phyloP scores from a whole-genome alignment of 345 rosid species.

The Gossypium bickii region DNA sequence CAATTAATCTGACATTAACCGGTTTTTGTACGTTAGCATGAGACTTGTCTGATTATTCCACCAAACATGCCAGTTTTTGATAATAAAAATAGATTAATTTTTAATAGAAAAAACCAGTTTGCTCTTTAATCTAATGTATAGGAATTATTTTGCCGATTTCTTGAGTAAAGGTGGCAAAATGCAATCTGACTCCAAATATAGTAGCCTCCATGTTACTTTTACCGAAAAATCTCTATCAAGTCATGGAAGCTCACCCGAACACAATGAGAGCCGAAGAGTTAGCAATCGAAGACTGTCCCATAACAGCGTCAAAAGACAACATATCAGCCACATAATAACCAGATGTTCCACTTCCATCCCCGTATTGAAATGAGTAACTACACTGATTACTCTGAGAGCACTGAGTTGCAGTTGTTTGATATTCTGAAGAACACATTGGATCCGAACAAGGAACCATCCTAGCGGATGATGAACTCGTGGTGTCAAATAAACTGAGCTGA shows the following conservation, averaged over 20 bases:
- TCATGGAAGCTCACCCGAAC: constrained; percentile 65
- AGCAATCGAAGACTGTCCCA: constrained; percentile 57
- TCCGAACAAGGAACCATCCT: constrained; percentile 56
- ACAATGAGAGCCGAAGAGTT: constrained; percentile 78
- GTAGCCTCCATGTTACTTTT: too few species aligned
- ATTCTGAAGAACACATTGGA: constrained; percentile 42
- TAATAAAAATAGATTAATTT: too few species aligned
- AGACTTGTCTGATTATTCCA: too few species aligned
- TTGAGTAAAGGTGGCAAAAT: too few species aligned
- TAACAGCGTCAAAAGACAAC: constrained; percentile 63
- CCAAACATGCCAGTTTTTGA: too few species aligned
- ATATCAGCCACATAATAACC: constrained; percentile 76
- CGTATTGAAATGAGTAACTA: constrained; percentile 78
- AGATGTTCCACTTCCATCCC: constrained; percentile 93
- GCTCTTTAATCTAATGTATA: too few species aligned
- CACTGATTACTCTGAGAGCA: constrained; percentile 74
- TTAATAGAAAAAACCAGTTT: too few species aligned
- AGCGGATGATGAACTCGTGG: constrained; percentile 62
- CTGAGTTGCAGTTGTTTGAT: constrained; percentile 60
- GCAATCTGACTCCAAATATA: too few species aligned
- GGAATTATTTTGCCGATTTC: too few species aligned
- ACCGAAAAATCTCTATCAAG: background rate
- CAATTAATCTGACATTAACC: background rate
- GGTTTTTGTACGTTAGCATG: too few species aligned
- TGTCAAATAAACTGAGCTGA: constrained; percentile 69